Base-by-base conservation (phyloP, 2,329 filamentous ascomycete genomes). In the Cytospora chrysosperma region DNA sequence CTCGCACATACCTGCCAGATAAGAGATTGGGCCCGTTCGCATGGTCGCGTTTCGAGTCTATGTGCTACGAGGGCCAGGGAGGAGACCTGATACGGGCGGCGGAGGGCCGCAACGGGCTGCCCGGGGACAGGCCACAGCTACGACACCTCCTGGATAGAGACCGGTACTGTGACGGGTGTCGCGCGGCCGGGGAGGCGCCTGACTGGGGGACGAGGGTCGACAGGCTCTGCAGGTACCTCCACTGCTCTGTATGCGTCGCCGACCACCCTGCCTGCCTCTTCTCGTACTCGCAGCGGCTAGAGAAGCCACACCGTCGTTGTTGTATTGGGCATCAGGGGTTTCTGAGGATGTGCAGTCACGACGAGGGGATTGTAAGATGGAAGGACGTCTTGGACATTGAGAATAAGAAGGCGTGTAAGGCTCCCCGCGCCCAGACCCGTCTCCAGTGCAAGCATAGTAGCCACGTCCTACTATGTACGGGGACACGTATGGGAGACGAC, bases 221-320 rank as follows among this genome's bases (percentile, higher is more conserved):
- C 1, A 12, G 37, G 37, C 37, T 63, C 1, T 30, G 49, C 19
- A 19, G 43, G 9, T 54, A 63, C 28, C 19, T 59, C 4, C 61
- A 63, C 55, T 63, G 61, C 37, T 63, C 61, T 4, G 21, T 4
- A 1, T 63, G 61, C 15, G 37, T 8, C 15, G 24, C 19, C 6
- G 61, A 59, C 4, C 55, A 63, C 24, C 61, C 61, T 10, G 56
- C 55, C 1, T 63, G 55, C 9, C 56, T 63, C 7, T 63, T 63
- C 49, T 59, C 61, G 4, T 30, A 15, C 3, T n/a, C 9, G 1
- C 56, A 59, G 13, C 61, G 61, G 10, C 37, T 21, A 19, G 53
- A 50, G 2, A 34, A 43, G 7, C 6, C 56, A 13, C 51, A 37
- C 10, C 12, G 47, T 19, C 55, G 56, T 13, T 21, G 24, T 4